Conservation (phyloP, 2,329 filamentous ascomycete species). For the Gnomoniopsis smithogilvyi region DNA sequence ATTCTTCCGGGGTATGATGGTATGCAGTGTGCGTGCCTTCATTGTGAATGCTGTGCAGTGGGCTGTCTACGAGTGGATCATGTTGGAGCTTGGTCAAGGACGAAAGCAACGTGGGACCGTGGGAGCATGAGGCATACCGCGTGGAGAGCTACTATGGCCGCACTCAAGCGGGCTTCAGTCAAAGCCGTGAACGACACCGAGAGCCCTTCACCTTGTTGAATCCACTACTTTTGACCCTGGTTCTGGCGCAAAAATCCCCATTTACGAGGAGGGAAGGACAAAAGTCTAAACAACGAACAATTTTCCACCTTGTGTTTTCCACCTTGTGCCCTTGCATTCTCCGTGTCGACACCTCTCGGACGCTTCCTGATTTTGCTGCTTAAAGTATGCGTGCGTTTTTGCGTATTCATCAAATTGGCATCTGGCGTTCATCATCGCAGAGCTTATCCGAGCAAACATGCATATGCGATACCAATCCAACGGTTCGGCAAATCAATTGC, state of each 20-base stretch:
- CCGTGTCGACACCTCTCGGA: too few species aligned
- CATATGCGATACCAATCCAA: background rate
- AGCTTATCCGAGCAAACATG: background rate
- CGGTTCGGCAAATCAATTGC: background rate
- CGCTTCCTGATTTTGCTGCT: too few species aligned
- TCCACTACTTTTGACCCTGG: too few species aligned
- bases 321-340: too few species aligned
- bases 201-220: too few species aligned
- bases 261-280: too few species aligned
- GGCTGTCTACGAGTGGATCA: conserved; percentile 88
- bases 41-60: conserved; percentile 92
- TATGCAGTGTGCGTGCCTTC: conserved; percentile 85
- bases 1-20: conserved; percentile 71
- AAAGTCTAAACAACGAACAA: too few species aligned
- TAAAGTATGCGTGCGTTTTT: too few species aligned
- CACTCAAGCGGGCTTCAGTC: background rate
- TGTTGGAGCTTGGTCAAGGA: conserved; percentile 53
- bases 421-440: background rate
- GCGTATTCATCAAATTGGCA: background rate
- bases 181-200: too few species aligned
- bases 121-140: background rate
- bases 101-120: conserved; percentile 17
- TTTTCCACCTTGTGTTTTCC: too few species aligned
- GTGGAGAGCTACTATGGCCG: background rate
- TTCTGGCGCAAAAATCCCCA: too few species aligned